These are phyloP conservation scores for Clarireedia hainanense DNA, from an alignment of 2,329 filamentous ascomycete genomes.

Conservation along the genomic window DNA sequence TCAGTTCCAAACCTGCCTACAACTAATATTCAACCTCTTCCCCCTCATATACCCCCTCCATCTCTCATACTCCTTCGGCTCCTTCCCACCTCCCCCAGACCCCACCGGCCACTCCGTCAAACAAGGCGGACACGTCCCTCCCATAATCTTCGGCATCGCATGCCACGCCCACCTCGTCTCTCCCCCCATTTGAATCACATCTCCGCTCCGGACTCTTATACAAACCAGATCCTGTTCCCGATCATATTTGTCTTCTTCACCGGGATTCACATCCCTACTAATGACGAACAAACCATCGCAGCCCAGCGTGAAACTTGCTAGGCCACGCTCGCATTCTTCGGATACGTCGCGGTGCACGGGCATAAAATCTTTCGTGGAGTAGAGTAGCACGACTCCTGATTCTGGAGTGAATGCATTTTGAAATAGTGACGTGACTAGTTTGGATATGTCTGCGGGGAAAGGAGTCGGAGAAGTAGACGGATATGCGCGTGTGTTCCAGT, in stretches of 20 bases:
- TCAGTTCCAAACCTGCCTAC: slow-evolving; percentile 68
- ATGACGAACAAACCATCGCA: slow-evolving; percentile 88
- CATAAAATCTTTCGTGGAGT: slow-evolving; percentile 82
- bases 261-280: slow-evolving; percentile 41
- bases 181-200: slow-evolving; percentile 84
- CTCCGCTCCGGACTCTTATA: slow-evolving; percentile 70
- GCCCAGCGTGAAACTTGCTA: slow-evolving; percentile 80
- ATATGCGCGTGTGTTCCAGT: slow-evolving; percentile 85
- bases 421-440: slow-evolving; percentile 62
- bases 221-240: slow-evolving; percentile 36
- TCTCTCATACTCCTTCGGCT: slow-evolving; percentile 39
- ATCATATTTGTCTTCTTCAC: slow-evolving; percentile 20
- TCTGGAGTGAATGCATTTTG: slow-evolving; percentile 64
- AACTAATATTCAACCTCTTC: slow-evolving; percentile 87
- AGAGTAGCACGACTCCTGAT: slow-evolving; percentile 89
- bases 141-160: slow-evolving; percentile 81
- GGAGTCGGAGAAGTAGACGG: slow-evolving; percentile 54
- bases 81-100: slow-evolving; percentile 27
- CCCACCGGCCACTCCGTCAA: slow-evolving; percentile 65
- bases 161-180: slow-evolving; percentile 87
- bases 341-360: slow-evolving; percentile 91
- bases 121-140: slow-evolving; percentile 68
- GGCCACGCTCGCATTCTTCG: slow-evolving; percentile 67
- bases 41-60: slow-evolving; percentile 85
- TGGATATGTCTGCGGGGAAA: slow-evolving; percentile 68